Base-by-base conservation (phyloP, 2,329 filamentous ascomycete genomes). In the Aspergillus sp. region DNA sequence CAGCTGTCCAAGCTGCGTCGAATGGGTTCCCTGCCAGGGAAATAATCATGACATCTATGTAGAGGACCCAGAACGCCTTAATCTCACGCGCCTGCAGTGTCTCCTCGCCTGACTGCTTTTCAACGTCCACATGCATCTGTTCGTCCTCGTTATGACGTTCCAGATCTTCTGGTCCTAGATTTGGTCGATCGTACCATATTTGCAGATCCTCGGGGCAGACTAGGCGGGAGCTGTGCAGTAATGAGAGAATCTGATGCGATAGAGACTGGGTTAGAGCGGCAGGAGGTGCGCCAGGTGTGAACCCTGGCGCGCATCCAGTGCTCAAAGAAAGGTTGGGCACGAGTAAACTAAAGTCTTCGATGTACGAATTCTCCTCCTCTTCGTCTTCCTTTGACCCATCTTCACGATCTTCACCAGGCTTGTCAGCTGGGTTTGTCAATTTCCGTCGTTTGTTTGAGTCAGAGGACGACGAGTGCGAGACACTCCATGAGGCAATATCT, bases 21-120 rank as follows among this genome's bases (percentile, higher is more conserved):
- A 98, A 93, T 1, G 91, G 85, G 68, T 95, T 96, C 5, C 93
- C 93, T 62, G 96, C 93, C 49, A 96, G 86, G 0, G 91, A 96
- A 64, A 99, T 88, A 76, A 96, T 95, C 69, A 97, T 84, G n/a
- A 97, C 82, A 70, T 98, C 93, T 63, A 99, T 90, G 74, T 96
- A 97, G 18, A 99, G 85, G 9, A 90, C 88, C 95, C 93, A 99
- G 74, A 96, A 98, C 0, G 89, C 95, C 71, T 90, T 93, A 11
- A 93, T 75, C 61, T 86, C 81, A 7, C 72, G 71, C 41, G 67
- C 64, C 13, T 74, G 67, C 2, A 20, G 22, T 17, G n/a, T 12
- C 24, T 15, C 17, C 13, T 63, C 45, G 44, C 62, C 64, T 2
- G 66, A 61, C 12, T 66, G 65, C 22, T 76, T 69, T 54, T 78